Percentiles rank a stretch among this genome's conserved stretches.
Conservation (phyloP, 202 grass and related monocot species). For the Alloteropsis angusta region DNA sequence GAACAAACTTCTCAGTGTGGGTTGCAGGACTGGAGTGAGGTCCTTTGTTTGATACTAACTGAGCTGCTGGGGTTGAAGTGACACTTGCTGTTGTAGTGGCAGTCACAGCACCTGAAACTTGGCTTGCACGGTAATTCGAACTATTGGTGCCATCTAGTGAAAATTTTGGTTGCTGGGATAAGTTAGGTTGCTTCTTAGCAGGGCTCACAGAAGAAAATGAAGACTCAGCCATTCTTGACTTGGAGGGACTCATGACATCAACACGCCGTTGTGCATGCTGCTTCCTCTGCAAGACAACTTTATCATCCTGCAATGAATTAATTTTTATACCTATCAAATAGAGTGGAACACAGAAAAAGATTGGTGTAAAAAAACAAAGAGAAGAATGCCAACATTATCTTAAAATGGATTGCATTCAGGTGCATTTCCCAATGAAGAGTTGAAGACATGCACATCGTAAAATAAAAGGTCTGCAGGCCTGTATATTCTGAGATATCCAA, state of each 20-base stretch:
- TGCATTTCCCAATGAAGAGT: neutral
- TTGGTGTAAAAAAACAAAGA: neutral
- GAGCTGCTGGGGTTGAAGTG: neutral
- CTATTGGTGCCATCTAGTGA: constrained; percentile 24
- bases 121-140: constrained; percentile 12
- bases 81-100: constrained; percentile 3
- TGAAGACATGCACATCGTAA: neutral
- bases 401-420: neutral
- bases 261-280: constrained; percentile 36
- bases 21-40: constrained; percentile 1
- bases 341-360: neutral
- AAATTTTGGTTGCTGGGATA: constrained; percentile 37
- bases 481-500: constrained; percentile 5
- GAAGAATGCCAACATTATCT: neutral
- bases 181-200: constrained; percentile 38
- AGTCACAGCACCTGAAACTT: constrained; percentile 32
- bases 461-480: neutral
- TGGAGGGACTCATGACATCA: constrained; percentile 40
- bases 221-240: constrained; percentile 36
- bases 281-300: constrained; percentile 46
- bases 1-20: constrained; percentile 33
- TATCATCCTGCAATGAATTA: constrained; percentile 52
- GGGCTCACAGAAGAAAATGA: constrained; percentile 39
- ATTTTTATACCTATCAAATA: constrained; percentile 9
- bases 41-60: constrained; percentile 42